Evolutionary conservation across 495 filamentous ascomycete species (phyloP).

Genomic region (Tricharina praecox): DNA sequence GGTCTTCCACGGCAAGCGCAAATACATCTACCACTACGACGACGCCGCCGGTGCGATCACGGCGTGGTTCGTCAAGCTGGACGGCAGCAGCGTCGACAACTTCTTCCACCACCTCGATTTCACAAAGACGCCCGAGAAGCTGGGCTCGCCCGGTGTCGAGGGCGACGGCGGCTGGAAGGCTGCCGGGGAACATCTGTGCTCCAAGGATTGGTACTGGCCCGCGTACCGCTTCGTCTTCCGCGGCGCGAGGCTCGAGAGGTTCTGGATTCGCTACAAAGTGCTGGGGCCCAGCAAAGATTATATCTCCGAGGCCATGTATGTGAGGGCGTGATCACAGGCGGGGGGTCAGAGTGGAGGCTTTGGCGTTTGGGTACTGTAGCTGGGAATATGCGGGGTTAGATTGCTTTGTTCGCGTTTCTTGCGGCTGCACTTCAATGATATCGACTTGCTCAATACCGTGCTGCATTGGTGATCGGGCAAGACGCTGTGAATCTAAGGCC

Average conservation of each 20-base stretch:
- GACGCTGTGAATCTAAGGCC: too few species aligned
- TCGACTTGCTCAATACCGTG: too few species aligned
- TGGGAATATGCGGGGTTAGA: too few species aligned
- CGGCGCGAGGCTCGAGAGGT: slow-evolving; percentile 33
- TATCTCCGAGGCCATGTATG: slow-evolving; percentile 36
- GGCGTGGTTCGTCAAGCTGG: slow-evolving; percentile 49
- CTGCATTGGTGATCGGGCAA: too few species aligned
- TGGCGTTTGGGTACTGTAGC: too few species aligned
- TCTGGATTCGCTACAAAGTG: slow-evolving; percentile 43
- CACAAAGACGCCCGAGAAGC: slow-evolving; percentile 9
- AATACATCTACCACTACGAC: slow-evolving; percentile 42
- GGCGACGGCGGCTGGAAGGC: slow-evolving; percentile 36
- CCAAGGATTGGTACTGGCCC: slow-evolving; percentile 47
- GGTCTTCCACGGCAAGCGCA: slow-evolving; percentile 23
- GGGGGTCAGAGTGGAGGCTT: too few species aligned
- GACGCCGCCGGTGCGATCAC: slow-evolving; percentile 38
- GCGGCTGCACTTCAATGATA: too few species aligned
- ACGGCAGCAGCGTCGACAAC: slow-evolving; percentile 41
- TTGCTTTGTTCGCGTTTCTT: too few species aligned
- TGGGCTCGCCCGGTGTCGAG: slow-evolving; percentile 28
- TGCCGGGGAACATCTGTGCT: slow-evolving; percentile 43
- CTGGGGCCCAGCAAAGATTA: slow-evolving; percentile 56
- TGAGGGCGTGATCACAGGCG: too few species aligned
- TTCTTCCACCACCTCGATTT: slow-evolving; percentile 43
- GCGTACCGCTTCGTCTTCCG: slow-evolving; percentile 43